Base-by-base conservation (phyloP, 768 basidiomycete genomes). In the Mrakia blollopis region DNA sequence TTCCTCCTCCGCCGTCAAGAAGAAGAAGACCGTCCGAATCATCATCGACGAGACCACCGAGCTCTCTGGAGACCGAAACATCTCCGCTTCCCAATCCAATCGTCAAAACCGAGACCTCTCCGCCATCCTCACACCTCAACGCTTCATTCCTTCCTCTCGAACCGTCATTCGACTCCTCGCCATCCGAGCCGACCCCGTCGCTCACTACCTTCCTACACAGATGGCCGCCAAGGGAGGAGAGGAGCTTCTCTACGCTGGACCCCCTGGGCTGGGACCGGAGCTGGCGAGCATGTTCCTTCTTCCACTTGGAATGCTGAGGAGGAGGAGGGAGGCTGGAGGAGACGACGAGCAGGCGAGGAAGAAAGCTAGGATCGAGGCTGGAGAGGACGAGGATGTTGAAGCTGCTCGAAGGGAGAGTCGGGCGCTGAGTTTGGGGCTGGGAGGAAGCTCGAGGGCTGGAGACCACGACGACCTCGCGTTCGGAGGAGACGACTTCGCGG, bases 161-260 rank as follows among this genome's bases (percentile, higher is more conserved):
- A 86, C 92, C 65, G 89, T 95, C 74, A 90, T 95, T 89, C 90
- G 92, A 41, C 87, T 98, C 25, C 86, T 92, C 74, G 90, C 92
- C 80, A 92, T 97, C 80, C 89, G 91, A 37, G 88, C 91, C 14
- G 92, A 97, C 80, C 94, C 94, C 32, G 83, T 92, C 7, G 86
- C 89, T 11, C 90, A 94, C 83, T 98, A 94, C 85, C 85, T 97
- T 67, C 94, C 95, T 14, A 92, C 90, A 3, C 89, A 89, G n/a
- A 91, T 88, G 23, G 87, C 88, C n/a, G 14, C 52, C 25, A 57
- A 70, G 67, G 90, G 90, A 37, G 88, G 79, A 13, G 79, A 82
- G 72, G 78, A 90, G 81, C 83, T 82, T 79, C 90, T 95, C 84
- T 92, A 88, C 80, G 91, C 90, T 63, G 94, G 91, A 0, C 94